These are phyloP conservation scores for Wallemia mellicola DNA, from an alignment of 1,284 basidiomycete genomes.

Conservation along the genomic window DNA sequence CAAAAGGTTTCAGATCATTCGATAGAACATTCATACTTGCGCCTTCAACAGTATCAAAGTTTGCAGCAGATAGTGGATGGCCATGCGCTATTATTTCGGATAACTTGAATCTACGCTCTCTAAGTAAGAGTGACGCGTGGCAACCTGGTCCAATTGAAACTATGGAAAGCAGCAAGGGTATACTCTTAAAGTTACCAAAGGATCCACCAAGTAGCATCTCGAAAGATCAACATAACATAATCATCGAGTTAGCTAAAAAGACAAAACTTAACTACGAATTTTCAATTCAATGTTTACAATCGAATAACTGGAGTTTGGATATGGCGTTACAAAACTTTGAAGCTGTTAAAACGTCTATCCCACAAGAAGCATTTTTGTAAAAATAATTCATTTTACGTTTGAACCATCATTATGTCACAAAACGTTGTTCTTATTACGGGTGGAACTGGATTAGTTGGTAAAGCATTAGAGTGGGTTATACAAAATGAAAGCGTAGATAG, in stretches of 20 bases:
- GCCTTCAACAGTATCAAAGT: neutral
- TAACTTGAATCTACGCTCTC: neutral
- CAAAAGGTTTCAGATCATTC: neutral
- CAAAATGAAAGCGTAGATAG: constrained; percentile 43
- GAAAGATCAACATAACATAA: neutral
- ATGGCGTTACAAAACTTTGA: neutral
- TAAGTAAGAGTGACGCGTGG: neutral
- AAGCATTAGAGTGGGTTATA: constrained; percentile 44
- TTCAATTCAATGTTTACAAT: neutral
- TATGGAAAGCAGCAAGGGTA: neutral
- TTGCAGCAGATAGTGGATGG: neutral
- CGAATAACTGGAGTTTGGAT: neutral
- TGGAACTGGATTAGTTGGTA: constrained; percentile 55
- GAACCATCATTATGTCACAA: neutral
- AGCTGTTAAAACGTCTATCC: neutral
- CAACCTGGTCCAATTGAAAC: neutral
- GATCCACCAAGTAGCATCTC: neutral
- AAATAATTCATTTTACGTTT: neutral
- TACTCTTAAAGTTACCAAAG: neutral
- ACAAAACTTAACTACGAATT: neutral
- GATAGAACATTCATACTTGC: neutral
- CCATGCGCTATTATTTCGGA: neutral
- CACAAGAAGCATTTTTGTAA: neutral
- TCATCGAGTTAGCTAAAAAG: neutral
- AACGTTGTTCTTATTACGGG: constrained; percentile 32